Evolutionary conservation across 2,329 filamentous ascomycete species (phyloP), one percentile per base, ranked within the genome.

Genomic region (Stromatinia cepivora): DNA sequence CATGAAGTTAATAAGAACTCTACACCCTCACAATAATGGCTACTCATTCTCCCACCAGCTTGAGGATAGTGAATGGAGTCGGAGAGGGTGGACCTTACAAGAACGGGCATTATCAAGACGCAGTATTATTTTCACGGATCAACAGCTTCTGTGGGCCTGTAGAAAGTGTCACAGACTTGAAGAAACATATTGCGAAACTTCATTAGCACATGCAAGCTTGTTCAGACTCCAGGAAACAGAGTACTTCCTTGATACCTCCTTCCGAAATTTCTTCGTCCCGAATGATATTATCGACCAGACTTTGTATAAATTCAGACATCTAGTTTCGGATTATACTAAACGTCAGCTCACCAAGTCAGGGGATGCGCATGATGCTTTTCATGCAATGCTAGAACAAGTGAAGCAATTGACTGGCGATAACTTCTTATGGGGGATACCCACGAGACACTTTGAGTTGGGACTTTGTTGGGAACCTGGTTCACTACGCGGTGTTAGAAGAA

Each of bases 81-180:
- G 65, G 42, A 67, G 75, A 45, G 75, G 64, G 9, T 77, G 75
- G 76, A 68, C 68, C 2, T 46, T 75, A 13, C 75, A 77, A 69
- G 76, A 77, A 62, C 46, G 70, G 31, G 39, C 73, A 6, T 66
- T 77, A 4, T 69, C 76, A 36, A 54, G 45, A 42, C 69, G 76
- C 22, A 73, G 66, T 9, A 28, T 76, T 7, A 71, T 74, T 58
- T 76, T 75, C 61, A 72, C 71, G 0, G 22, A 69, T 25, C 48
- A 53, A 20, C 57, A 75, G 31, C 42, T 75, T 20, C 71, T 72
- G 50, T 77, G 75, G 75, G 75, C 76, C 57, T 77, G 76, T n/a
- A 61, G 46, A 11, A 22, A 64, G n/a, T 50, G 58, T 1, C n/a
- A 56, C 11, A n/a, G 42, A 28, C 56, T 48, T 28, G 67, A 69